Evolutionary conservation across 108 stramenopile genomes (phyloP), one percentile per base, ranked within the genome.

Genomic region (Chaetoceros muelleri): DNA sequence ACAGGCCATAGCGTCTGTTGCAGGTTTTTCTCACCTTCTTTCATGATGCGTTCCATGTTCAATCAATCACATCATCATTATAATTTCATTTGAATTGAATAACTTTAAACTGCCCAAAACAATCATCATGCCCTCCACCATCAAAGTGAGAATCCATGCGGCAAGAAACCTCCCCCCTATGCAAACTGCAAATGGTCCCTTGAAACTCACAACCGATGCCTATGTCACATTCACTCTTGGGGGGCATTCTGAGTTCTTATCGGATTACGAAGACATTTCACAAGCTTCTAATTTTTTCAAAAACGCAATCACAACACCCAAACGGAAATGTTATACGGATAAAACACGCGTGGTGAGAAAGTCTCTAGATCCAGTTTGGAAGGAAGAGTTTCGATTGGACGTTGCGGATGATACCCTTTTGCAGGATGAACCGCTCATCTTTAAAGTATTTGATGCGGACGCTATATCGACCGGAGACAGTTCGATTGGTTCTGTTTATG

Each of bases 321-420:
- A 76, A 30, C 81, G 84, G 46, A 83, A 86, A 45, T 71, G 85
- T n/a, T 93, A 94, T 67, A 76, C 79, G 54, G 84, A 87, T 49
- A 80, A 81, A 45, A 96, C 95, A 20, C 76, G 76, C 2, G 72
- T 90, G 2, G 70, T 74, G 51, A 72, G 75, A 25, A 69, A 79
- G 22, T 82, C 82, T 5, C 53, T 80, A 40, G 74, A 94, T 70
- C 96, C 96, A 34, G 65, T 67, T 0, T 97, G 87, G 84, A 80
- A 95, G 45, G 90, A 95, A 67, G 96, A 97, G 57, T 93, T 94
- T 70, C 81, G 93, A 29, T 96, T 98, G 61, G 94, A 98, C 45
- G 93, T 98, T 22, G 74, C 85, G 22, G 92, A 93, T 72, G 97
- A 98, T 74, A 88, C 92, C 5, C 56, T 94, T n/a, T 62, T 98